These are phyloP conservation scores for Boletus subluridellus DNA, from an alignment of 1,284 basidiomycete genomes.

Conservation along the genomic window DNA sequence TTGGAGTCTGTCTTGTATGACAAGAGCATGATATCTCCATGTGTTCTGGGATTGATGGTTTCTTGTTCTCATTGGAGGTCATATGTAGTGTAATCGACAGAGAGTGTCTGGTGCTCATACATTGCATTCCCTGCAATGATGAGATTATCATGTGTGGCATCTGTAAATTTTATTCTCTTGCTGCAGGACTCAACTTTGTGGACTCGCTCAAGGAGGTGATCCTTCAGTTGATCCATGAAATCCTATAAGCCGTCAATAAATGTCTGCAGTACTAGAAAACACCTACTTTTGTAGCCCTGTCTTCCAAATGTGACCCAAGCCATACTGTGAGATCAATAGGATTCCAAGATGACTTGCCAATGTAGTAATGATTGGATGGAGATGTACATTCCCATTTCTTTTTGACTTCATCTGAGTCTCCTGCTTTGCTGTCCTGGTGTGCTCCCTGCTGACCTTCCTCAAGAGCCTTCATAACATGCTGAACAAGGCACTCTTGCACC, in stretches of 20 bases:
- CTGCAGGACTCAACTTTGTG: not conserved
- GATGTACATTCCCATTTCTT: not conserved
- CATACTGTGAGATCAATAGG: not conserved
- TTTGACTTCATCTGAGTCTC: not conserved
- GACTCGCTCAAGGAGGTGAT: not conserved
- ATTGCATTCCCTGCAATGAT: not conserved
- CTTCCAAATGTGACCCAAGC: not conserved
- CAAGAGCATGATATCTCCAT: constrained; percentile 1
- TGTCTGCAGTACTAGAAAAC: too few species aligned
- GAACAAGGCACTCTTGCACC: not conserved
- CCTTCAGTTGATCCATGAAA: not conserved
- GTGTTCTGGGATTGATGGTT: not conserved
- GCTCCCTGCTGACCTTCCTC: not conserved
- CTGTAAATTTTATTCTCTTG: not conserved
- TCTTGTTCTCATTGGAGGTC: not conserved
- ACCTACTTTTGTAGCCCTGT: not conserved
- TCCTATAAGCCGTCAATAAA: not conserved
- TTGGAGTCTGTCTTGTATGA: not conserved
- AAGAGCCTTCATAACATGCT: not conserved
- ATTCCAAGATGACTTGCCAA: not conserved
- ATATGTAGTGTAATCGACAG: constrained; percentile 5
- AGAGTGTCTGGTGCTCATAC: not conserved
- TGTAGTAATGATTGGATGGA: not conserved
- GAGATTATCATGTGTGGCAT: not conserved
- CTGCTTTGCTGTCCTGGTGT: too few species aligned